Conservation (phyloP, 2,329 filamentous ascomycete genomes). For the Fusarium paranaense region DNA sequence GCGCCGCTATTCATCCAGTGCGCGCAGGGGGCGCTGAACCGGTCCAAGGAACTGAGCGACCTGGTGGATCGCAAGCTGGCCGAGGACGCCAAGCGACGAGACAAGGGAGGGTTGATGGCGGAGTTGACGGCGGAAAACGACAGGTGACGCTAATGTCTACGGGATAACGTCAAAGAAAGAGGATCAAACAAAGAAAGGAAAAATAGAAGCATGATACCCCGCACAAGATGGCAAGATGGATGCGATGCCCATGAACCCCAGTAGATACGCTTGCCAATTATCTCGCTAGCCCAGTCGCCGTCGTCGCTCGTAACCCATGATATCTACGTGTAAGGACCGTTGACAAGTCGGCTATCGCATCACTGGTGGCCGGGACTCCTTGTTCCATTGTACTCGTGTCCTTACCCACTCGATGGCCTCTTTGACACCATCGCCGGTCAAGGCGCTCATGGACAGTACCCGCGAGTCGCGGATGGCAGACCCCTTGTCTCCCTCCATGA, state of each 20-base stretch:
- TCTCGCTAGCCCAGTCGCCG: slow-evolving; percentile 5
- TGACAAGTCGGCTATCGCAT: slow-evolving; percentile 74
- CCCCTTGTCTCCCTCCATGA: slow-evolving; percentile 94
- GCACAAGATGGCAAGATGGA: slow-evolving; percentile 15
- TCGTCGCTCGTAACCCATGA: slow-evolving; percentile 35
- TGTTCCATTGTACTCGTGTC: slow-evolving; percentile 95
- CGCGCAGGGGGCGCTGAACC: slow-evolving; percentile 77
- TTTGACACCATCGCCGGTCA: slow-evolving; percentile 86
- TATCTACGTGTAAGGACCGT: slow-evolving; percentile 7
- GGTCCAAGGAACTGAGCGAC: slow-evolving; percentile 83
- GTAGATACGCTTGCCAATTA: slow-evolving; percentile 28
- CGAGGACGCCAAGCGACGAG: slow-evolving; percentile 81
- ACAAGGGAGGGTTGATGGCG: slow-evolving; percentile 82
- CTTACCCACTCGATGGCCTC: slow-evolving; percentile 98
- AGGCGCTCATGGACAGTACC: slow-evolving; percentile 90
- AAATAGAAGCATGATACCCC: slow-evolving; percentile 48
- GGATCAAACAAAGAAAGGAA: slow-evolving; percentile 33
- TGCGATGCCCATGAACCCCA: slow-evolving; percentile 20
- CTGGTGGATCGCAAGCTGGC: slow-evolving; percentile 79
- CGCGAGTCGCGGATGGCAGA: slow-evolving; percentile 87
- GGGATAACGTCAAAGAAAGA: slow-evolving; percentile 23
- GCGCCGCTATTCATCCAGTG: slow-evolving; percentile 82
- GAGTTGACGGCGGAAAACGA: slow-evolving; percentile 88
- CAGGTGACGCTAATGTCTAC: slow-evolving; percentile 55
- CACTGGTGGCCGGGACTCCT: slow-evolving; percentile 88